Evolutionary conservation across 169 alveolate species (phyloP), one percentile per base, ranked within the genome.

Genomic region (Besnoitia besnoiti): DNA sequence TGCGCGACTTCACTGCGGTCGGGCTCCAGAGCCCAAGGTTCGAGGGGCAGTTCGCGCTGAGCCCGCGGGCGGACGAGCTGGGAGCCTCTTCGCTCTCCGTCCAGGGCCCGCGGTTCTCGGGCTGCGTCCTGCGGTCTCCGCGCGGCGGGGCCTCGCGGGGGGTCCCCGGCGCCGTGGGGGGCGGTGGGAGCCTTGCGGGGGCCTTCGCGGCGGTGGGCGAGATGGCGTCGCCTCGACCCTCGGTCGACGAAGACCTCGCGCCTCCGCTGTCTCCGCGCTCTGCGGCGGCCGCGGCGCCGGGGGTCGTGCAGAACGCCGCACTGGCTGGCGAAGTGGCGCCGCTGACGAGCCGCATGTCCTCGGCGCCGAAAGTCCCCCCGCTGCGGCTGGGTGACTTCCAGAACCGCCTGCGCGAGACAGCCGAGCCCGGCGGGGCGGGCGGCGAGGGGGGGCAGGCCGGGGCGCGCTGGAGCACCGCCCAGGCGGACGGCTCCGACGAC

Each of bases 321-420:
- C 82, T 73, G 24, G 82, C 14, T 19, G 82, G n/a, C 46, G 39
- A 73, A n/a, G 82, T 73, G 46, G 35, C 14, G 59, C 87, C 59
- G 3, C 55, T 77, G 59, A 77, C 61, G 33, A 42, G 59, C 39
- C 87, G 87, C n/a, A 77, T 77, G 87, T 77, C 87, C 21, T 30
- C 50, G 59, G 40, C 30, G 40, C 87, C 87, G 33, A 3, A 24
- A 44, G 87, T 77, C 39, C 87, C 87, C 39, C 87, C 87, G 49
- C 55, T 77, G 55, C 87, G 87, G 30, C 87, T 77, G 50, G 59
- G 55, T 4, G 87, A 77, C 87, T 42, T 77, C 61, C 44, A 77
- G 40, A 39, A 19, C 30, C 67, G 67, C 12, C 67, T 55, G 4
- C 67, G 67, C 67, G 67, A 55, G 4, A n/a, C 67, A 8, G 67